These are phyloP conservation scores for Candida sanyaensis DNA, from an alignment of 1,139 yeast genomes.

Conservation along the genomic window DNA sequence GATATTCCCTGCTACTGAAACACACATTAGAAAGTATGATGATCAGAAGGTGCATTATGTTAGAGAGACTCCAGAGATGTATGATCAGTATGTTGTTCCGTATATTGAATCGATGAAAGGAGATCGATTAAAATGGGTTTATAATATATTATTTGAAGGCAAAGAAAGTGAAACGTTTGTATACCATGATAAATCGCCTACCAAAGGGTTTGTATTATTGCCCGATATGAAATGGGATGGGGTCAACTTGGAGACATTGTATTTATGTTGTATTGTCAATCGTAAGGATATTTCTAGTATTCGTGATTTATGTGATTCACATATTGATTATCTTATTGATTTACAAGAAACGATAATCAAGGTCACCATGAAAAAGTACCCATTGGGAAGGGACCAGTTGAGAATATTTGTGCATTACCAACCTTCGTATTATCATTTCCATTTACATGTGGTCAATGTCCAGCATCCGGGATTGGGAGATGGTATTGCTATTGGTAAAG, in stretches of 20 bases:
- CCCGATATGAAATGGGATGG: conserved; percentile 97
- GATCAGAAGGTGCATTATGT: conserved; percentile 60
- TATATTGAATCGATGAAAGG: conserved; percentile 79
- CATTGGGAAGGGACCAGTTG: conserved; percentile 46
- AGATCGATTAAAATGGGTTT: conserved; percentile 84
- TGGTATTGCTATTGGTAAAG: conserved; percentile 77
- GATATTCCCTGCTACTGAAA: conserved; percentile 87
- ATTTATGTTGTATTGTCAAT: conserved; percentile 76
- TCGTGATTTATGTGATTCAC: conserved; percentile 67
- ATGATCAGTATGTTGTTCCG: conserved; percentile 62
- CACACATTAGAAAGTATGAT: conserved; percentile 76
- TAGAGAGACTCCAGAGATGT: conserved; percentile 79
- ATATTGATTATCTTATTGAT: conserved; percentile 55
- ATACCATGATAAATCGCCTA: conserved; percentile 57
- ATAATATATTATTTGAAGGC: conserved; percentile 77
- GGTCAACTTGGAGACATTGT: conserved; percentile 63
- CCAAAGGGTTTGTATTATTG: conserved; percentile 58
- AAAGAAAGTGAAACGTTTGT: conserved; percentile 83
- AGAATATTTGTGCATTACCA: conserved; percentile 86
- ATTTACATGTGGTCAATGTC: conserved; percentile 84
- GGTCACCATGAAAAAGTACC: conserved; percentile 48
- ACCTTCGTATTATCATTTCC: conserved; percentile 95
- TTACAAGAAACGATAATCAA: conserved; percentile 46
- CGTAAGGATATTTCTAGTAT: conserved; percentile 71
- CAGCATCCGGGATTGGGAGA: conserved; percentile 72